These are phyloP conservation scores for Malassezia sympodialis DNA, from an alignment of 1,284 basidiomycete genomes.

Conservation along the genomic window DNA sequence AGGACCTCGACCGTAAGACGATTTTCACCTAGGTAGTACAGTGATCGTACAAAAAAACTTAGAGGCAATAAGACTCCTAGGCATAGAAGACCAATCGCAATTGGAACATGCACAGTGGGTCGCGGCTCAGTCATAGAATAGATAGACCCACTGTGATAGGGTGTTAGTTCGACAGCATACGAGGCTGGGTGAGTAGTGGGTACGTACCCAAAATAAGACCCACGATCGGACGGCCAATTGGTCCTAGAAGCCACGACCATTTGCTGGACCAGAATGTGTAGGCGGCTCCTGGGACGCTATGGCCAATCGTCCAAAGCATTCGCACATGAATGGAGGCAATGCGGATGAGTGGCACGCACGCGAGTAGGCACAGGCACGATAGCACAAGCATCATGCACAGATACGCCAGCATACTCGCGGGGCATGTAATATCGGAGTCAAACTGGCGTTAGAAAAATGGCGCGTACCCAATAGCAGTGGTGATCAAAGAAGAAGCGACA, in stretches of 20 bases:
- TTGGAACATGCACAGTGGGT: neutral
- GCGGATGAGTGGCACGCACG: neutral
- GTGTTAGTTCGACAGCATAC: neutral
- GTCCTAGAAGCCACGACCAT: slow-evolving; percentile 11
- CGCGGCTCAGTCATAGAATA: neutral
- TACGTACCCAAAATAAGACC: slow-evolving; percentile 1
- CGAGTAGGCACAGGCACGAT: neutral
- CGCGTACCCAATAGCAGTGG: slow-evolving; percentile 10
- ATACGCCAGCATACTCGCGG: neutral
- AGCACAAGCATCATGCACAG: neutral
- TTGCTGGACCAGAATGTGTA: neutral
- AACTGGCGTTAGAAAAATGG: neutral
- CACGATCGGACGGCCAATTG: neutral
- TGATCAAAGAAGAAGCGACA: slow-evolving; percentile 15
- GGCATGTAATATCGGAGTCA: slow-evolving; percentile 1
- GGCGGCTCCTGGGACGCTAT: neutral
- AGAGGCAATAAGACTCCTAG: too few relatives aligned
- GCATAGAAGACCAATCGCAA: neutral
- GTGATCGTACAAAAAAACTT: neutral
- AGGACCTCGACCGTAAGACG: neutral
- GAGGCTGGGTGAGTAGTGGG: neutral
- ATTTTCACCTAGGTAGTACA: neutral
- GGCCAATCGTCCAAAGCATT: neutral
- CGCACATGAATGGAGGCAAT: neutral
- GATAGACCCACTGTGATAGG: neutral